A percentile compares a stretch with the other conserved stretches of the same genome.
Evolutionary conservation across 140 eudicot genomes (phyloP).

Genomic region (Bidens hawaiensis): DNA sequence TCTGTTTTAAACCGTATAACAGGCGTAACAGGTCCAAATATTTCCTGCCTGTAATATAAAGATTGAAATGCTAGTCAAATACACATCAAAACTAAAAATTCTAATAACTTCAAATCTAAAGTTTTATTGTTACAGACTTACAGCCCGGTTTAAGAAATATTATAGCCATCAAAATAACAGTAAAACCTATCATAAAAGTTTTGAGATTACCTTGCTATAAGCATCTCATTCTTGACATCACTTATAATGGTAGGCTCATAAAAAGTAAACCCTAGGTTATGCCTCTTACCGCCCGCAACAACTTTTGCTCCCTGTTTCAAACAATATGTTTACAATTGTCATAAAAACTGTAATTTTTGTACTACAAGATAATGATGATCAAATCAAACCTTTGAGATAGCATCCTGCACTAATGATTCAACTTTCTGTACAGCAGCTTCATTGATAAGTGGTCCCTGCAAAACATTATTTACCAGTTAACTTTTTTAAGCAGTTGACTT

Average conservation of each 20-base stretch:
- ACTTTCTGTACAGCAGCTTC: conserved; percentile 92
- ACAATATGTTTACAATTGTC: conserved; percentile 1
- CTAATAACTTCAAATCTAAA: too few relatives aligned
- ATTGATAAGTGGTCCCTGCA: conserved; percentile 90
- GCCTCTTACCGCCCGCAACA: conserved; percentile 84
- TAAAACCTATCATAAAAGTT: background rate
- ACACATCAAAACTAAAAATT: too few relatives aligned
- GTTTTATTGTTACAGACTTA: too few relatives aligned
- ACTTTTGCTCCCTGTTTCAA: conserved; percentile 68
- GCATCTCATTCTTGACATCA: conserved; percentile 83
- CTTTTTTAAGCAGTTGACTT: background rate
- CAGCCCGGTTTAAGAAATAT: too few relatives aligned
- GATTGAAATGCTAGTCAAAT: too few relatives aligned
- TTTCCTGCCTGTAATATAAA: too few relatives aligned
- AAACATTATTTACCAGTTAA: conserved; percentile 9
- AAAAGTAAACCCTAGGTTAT: conserved; percentile 70
- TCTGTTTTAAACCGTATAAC: too few relatives aligned
- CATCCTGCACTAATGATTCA: conserved; percentile 63
- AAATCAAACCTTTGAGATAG: conserved; percentile 73
- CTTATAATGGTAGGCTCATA: conserved; percentile 83
- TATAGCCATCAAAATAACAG: background rate
- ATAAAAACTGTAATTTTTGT: background rate
- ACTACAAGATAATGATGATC: background rate
- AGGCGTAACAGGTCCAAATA: too few relatives aligned
- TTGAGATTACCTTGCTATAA: conserved; percentile 57